These are phyloP conservation scores for Flaveria trinervia DNA, from an alignment of 129 eudicot species.

Conservation along the genomic window DNA sequence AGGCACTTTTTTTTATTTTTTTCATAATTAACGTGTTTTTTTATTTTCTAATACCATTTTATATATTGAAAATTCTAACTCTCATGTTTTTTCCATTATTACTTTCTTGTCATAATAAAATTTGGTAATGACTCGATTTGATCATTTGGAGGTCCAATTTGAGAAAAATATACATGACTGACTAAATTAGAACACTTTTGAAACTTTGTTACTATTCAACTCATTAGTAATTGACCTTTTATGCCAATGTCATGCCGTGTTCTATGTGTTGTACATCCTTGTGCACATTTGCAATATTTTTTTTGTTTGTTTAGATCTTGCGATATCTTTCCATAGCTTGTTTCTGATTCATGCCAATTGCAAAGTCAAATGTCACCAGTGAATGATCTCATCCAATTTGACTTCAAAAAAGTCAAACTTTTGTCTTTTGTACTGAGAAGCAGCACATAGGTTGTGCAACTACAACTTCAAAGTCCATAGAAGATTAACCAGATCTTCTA, in stretches of 20 bases:
- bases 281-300: not conserved
- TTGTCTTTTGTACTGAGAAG: slow-evolving; percentile 5
- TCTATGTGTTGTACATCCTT: not conserved
- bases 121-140: too few relatives aligned
- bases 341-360: not conserved
- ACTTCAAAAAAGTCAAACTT: slow-evolving; percentile 25
- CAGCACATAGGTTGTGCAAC: slow-evolving; percentile 30
- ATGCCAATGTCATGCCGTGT: not conserved
- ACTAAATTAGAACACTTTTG: too few relatives aligned
- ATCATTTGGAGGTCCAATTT: too few relatives aligned
- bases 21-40: too few relatives aligned
- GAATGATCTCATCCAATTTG: slow-evolving; percentile 35
- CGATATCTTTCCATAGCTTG: not conserved
- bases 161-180: too few relatives aligned
- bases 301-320: not conserved
- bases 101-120: too few relatives aligned
- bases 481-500: slow-evolving; percentile 26
- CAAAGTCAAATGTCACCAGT: slow-evolving; percentile 24
- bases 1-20: too few relatives aligned
- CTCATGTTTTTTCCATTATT: too few relatives aligned
- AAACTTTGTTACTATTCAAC: too few relatives aligned
- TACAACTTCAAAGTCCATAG: slow-evolving; percentile 22
- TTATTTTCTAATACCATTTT: too few relatives aligned
- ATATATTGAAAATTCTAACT: too few relatives aligned
- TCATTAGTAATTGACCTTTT: not conserved